Conservation (phyloP, 2,329 filamentous ascomycete genomes). For the Penicillium griseofulvum region DNA sequence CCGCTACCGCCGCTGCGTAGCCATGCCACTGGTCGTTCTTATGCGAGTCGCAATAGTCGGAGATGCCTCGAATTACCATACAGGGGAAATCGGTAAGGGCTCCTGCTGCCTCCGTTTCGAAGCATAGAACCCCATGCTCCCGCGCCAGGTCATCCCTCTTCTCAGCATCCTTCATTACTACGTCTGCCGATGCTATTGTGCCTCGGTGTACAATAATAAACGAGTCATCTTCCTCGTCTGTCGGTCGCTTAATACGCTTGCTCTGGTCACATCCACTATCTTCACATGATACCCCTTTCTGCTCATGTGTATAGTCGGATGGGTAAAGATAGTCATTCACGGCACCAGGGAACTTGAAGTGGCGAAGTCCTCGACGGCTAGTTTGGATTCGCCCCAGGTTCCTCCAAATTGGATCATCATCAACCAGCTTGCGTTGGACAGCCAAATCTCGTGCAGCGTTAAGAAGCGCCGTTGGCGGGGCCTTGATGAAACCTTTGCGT, state of each 20-base stretch:
- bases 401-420: constrained; percentile 4
- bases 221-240: constrained; percentile 2
- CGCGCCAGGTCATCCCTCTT: constrained; percentile 11
- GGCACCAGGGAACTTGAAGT: constrained; percentile 8
- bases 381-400: constrained; percentile 6
- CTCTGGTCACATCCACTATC: constrained; percentile 6
- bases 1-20: constrained; percentile 13
- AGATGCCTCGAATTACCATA: constrained; percentile 22
- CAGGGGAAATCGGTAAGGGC: constrained; percentile 12
- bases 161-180: constrained; percentile 18
- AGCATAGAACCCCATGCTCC: constrained; percentile 14
- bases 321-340: constrained; percentile 11
- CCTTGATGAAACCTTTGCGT: constrained; percentile 11
- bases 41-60: constrained; percentile 22
- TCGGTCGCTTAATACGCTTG: neutral
- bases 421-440: neutral
- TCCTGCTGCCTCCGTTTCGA: constrained; percentile 17
- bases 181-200: constrained; percentile 20
- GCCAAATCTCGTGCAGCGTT: constrained; percentile 12
- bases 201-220: constrained; percentile 17
- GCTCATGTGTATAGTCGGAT: constrained; percentile 10
- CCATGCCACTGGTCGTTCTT: constrained; percentile 17
- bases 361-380: neutral
- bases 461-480: constrained; percentile 15
- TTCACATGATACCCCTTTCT: constrained; percentile 6